Conservation (phyloP, 169 alveolate genomes). For the Plasmodium vivax region DNA sequence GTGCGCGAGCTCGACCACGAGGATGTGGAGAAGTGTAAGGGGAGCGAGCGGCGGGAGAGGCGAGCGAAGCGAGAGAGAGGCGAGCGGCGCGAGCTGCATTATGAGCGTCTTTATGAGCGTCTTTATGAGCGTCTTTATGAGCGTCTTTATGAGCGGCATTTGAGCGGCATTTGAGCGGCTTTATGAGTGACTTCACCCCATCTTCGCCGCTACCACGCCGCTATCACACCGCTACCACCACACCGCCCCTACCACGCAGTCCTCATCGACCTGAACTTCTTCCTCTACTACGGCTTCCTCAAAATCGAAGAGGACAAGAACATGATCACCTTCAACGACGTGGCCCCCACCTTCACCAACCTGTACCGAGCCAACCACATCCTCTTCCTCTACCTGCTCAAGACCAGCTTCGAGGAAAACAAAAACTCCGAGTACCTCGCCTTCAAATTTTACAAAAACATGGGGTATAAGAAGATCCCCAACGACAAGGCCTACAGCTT, state of each 20-base stretch:
- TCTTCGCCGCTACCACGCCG: too few species aligned
- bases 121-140: too few species aligned
- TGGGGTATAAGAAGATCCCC: background rate
- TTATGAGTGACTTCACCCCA: too few species aligned
- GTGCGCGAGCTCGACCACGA: conserved; percentile 22
- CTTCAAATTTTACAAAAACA: background rate
- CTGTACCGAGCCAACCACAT: conserved; percentile 46
- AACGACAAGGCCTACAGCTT: background rate
- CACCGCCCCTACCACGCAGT: background rate
- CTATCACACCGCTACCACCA: background rate
- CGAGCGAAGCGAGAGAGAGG: too few species aligned
- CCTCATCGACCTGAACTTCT: conserved; percentile 19
- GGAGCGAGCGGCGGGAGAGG: too few species aligned
- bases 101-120: too few species aligned
- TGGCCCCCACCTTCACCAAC: conserved; percentile 15
- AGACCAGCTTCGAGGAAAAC: conserved; percentile 19
- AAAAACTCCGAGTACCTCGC: background rate
- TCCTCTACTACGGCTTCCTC: conserved; percentile 39
- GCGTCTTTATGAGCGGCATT: too few species aligned
- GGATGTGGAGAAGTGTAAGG: conserved; percentile 40
- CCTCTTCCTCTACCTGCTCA: conserved; percentile 6
- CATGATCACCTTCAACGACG: background rate
- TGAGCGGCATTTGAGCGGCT: too few species aligned
- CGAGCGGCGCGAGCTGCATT: background rate
- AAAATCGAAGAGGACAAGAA: conserved; percentile 19